Evolutionary conservation across 2,329 filamentous ascomycete species (phyloP).

Genomic region (Fusarium sp.): DNA sequence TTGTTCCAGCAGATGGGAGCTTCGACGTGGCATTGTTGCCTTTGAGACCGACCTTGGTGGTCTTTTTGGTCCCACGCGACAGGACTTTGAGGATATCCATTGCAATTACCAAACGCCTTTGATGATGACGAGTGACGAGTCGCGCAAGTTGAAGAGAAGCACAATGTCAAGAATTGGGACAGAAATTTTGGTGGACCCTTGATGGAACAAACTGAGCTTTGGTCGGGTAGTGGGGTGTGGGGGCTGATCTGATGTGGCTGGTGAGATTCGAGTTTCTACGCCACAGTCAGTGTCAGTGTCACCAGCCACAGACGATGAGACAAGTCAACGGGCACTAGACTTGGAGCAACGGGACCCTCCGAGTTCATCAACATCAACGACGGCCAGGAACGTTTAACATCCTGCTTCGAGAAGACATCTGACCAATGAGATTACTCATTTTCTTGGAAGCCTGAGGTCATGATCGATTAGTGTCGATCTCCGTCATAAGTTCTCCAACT

Average conservation of each 20-base stretch:
- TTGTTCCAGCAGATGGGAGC: conserved; percentile 73
- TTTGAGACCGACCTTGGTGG: conserved; percentile 49
- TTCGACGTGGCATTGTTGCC: conserved; percentile 50
- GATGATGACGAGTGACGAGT: conserved; percentile 5
- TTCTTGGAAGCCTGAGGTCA: background rate
- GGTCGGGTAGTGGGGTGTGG: conserved; percentile 38
- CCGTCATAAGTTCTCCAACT: conserved; percentile 38
- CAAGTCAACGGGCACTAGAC: background rate
- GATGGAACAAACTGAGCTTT: background rate
- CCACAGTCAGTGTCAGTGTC: conserved; percentile 9
- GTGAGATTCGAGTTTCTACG: background rate
- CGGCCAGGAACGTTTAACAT: conserved; percentile 7
- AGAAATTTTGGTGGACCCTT: conserved; percentile 43
- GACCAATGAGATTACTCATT: conserved; percentile 8
- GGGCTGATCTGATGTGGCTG: conserved; percentile 11
- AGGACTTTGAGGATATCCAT: conserved; percentile 82
- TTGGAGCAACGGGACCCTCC: background rate
- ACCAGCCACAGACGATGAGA: background rate
- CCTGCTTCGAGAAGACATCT: background rate
- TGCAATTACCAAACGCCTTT: background rate
- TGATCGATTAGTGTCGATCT: conserved; percentile 35
- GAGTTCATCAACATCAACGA: background rate
- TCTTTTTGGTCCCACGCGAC: conserved; percentile 74
- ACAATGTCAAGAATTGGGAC: conserved; percentile 24
- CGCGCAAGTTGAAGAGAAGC: conserved; percentile 28